A percentile compares a stretch with the other conserved stretches of the same genome.
phyloP scores from a whole-genome alignment of 176 grass and related monocot genomes.

The Poa pratensis region DNA sequence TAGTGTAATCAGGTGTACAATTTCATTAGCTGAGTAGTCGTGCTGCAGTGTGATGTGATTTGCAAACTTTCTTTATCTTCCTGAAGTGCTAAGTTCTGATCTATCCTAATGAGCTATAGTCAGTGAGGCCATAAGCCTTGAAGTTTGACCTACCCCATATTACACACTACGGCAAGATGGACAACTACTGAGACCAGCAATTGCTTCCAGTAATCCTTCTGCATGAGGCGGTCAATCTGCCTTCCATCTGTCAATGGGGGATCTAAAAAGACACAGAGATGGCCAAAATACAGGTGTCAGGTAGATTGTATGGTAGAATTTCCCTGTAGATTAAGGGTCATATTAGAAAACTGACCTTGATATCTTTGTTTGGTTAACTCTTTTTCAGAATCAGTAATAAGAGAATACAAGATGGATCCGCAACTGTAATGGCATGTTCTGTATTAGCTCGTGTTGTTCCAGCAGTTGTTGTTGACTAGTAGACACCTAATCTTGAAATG shows the following conservation, averaged over 20 bases:
- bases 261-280: not conserved
- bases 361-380: not conserved
- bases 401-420: not conserved
- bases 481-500: constrained; percentile 12
- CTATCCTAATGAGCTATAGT: not conserved
- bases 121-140: not conserved
- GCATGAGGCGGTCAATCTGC: not conserved
- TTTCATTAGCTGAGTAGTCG: not conserved
- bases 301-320: not conserved
- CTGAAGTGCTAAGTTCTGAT: not conserved
- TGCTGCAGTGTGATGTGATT: not conserved
- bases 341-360: not conserved
- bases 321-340: not conserved
- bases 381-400: not conserved
- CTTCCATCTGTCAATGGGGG: not conserved
- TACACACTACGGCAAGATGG: not conserved
- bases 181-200: not conserved
- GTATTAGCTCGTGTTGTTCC: not conserved
- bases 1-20: not conserved
- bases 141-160: not conserved
- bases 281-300: not conserved
- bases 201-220: not conserved
- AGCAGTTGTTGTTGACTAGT: not conserved
- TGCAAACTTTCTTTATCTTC: not conserved
- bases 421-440: not conserved